phyloP scores from a whole-genome alignment of 2,329 filamentous ascomycete species.

The Hypomyces perniciosus region DNA sequence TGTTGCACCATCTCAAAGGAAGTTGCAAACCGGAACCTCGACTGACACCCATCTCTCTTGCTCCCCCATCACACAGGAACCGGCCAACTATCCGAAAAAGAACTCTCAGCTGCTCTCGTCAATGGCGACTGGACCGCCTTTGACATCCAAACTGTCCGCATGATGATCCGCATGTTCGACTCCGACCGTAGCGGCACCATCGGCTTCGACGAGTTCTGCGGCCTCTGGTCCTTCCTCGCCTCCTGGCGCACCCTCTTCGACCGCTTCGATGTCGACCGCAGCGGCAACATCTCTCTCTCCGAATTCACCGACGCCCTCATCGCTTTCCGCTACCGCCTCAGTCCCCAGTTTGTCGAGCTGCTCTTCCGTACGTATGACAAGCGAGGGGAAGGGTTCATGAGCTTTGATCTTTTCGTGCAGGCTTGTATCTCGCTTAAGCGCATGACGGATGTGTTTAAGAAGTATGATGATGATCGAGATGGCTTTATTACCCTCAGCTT shows the following conservation, averaged over 20 bases:
- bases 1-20: not conserved
- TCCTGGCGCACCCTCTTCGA: constrained; percentile 94
- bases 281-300: constrained; percentile 75
- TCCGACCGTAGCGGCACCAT: constrained; percentile 83
- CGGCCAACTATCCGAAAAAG: constrained; percentile 76
- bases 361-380: constrained; percentile 89
- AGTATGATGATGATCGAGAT: constrained; percentile 94
- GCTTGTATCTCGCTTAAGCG: constrained; percentile 93
- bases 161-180: constrained; percentile 99
- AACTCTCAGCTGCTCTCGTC: constrained; percentile 84
- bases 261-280: constrained; percentile 83
- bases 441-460: constrained; percentile 99
- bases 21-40: too few species aligned
- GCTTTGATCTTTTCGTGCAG: constrained; percentile 96
- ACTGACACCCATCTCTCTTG: not conserved
- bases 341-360: constrained; percentile 73
- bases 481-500: constrained; percentile 84
- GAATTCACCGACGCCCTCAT: constrained; percentile 90
- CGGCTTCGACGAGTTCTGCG: constrained; percentile 93
- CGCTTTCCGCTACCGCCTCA: constrained; percentile 89
- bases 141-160: constrained; percentile 86
- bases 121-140: constrained; percentile 96
- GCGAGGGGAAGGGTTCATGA: constrained; percentile 63
- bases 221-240: constrained; percentile 90
- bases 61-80: constrained; percentile 43